Base-by-base conservation (phyloP, 2,329 filamentous ascomycete species). In the Periglandula ipomoeae region DNA sequence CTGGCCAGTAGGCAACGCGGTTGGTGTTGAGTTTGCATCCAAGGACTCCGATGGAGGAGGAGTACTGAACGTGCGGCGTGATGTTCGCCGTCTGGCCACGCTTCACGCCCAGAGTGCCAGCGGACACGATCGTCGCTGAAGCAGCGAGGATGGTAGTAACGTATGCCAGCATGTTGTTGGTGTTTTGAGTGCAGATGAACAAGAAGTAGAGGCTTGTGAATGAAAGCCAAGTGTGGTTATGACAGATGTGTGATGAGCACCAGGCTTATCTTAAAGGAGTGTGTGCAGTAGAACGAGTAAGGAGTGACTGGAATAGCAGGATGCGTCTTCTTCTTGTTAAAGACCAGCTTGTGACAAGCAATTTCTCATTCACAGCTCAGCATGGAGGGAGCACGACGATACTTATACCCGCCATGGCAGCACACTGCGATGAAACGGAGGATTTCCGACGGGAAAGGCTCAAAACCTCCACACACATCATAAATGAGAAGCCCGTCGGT, bases 11-110 rank as follows among this genome's bases (percentile, higher is more conserved):
- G 52, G 78, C 78, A 35, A 81, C 70, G 38, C 76, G 76, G 68
- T 81, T 74, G 52, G 72, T 79, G 65, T 81, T 63, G 62, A 82
- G 71, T 63, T 79, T 76, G 72, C 78, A 81, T 45, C 78, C 78
- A 6, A 79, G 64, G 4, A 80, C 78, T 42, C 78, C 78, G 52
- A 79, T 63, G 4, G 75, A 78, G 15, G 74, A 78, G 2, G 74
- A 76, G 67, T 72, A 82, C 56, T 67, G 63, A 53, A 73, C 74
- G 59, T 82, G 78, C 27, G 78, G 78, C 5, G 78, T 81, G 50
- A 71, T 65, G 54, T 30, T 44, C 27, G 34, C 42, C 10, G 13
- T 13, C 42, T 44, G 42, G 20, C 49, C 57, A 57, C 48, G 42
- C 22, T 34, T 40, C 30, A 32, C 30, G 40, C 60, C 55, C 49